Conservation (phyloP, 768 basidiomycete genomes). For the Rhodotorula graminis region DNA sequence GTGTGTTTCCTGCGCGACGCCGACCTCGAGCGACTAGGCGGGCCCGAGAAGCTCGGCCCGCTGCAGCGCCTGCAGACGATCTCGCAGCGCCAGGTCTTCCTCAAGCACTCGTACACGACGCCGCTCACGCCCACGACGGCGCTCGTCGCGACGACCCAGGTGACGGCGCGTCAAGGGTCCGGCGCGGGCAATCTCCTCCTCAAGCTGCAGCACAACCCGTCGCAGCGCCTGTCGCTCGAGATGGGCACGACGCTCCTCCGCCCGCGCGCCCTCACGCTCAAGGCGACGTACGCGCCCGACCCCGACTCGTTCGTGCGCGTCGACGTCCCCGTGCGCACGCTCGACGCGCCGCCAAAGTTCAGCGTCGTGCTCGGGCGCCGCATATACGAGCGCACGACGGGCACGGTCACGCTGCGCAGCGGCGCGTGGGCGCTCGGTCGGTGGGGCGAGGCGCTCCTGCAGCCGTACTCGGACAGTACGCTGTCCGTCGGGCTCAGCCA, state of each 20-base stretch:
- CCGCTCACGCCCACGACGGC: conserved; percentile 45
- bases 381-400: conserved; percentile 46
- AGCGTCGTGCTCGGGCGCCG: conserved; percentile 45
- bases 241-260: conserved; percentile 47
- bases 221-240: conserved; percentile 27
- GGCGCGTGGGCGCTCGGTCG: conserved; percentile 47
- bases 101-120: conserved; percentile 50
- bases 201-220: conserved; percentile 52
- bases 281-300: conserved; percentile 54
- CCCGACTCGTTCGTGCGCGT: conserved; percentile 40
- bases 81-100: conserved; percentile 40
- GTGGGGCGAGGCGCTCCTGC: conserved; percentile 43
- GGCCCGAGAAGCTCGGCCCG: conserved; percentile 1
- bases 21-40: conserved; percentile 17
- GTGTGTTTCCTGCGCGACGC: conserved; percentile 23
- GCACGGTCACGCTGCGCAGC: conserved; percentile 39
- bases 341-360: conserved; percentile 46
- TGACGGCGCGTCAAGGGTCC: conserved; percentile 44
- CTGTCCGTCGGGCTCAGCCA: conserved; percentile 39
- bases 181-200: conserved; percentile 57
- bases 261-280: conserved; percentile 51
- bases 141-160: conserved; percentile 45
- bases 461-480: conserved; percentile 30
- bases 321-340: conserved; percentile 44
- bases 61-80: conserved; percentile 15